A percentile compares a stretch with the other conserved stretches of the same genome.
Evolutionary conservation across 257 asterid species (phyloP).

Genomic region (Solanum verrucosum): DNA sequence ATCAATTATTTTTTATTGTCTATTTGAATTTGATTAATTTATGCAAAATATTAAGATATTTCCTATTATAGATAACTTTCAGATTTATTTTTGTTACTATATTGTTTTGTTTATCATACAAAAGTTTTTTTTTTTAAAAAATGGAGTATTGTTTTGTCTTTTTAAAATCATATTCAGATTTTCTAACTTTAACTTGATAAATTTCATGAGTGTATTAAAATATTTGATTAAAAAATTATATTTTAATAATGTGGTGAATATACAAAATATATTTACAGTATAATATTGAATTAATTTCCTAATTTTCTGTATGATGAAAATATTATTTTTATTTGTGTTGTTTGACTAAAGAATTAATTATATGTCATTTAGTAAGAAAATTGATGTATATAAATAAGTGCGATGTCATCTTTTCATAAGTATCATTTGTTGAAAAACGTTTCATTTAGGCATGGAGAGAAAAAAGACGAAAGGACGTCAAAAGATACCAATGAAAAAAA

Average conservation of each 20-base stretch:
- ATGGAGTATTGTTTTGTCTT: too few relatives aligned
- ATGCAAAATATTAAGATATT: too few relatives aligned
- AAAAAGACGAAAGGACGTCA: slow-evolving; percentile 25
- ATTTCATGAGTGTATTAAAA: background rate
- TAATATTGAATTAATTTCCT: background rate
- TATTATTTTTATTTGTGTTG: background rate
- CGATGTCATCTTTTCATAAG: background rate
- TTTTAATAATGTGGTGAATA: background rate
- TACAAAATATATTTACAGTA: background rate
- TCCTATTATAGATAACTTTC: too few relatives aligned
- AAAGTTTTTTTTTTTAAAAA: too few relatives aligned
- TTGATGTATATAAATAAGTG: background rate
- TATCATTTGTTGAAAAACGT: background rate
- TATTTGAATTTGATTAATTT: too few relatives aligned
- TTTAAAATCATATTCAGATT: background rate
- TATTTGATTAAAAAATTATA: background rate
- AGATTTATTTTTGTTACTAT: too few relatives aligned
- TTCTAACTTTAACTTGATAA: background rate
- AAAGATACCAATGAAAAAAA: slow-evolving; percentile 18
- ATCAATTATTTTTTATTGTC: too few relatives aligned
- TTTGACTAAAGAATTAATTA: background rate
- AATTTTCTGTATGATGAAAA: background rate
- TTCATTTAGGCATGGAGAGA: background rate
- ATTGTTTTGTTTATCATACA: too few relatives aligned
- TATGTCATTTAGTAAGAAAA: background rate